Conservation (phyloP, 805 yeast species). For the Dipodascus albidus region DNA sequence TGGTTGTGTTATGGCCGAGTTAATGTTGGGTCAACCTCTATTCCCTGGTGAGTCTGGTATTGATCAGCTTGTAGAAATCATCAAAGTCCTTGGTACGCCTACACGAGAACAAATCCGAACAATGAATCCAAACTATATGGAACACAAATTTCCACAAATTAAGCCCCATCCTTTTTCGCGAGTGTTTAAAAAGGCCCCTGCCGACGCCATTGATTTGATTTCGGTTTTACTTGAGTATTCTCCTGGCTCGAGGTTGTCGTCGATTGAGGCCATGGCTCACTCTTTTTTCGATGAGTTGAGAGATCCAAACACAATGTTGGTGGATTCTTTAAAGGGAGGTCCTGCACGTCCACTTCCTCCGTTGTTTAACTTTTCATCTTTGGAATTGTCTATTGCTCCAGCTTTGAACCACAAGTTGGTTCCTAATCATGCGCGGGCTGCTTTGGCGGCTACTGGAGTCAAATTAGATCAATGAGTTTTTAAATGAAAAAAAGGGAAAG, state of each 20-base stretch:
- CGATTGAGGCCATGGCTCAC: constrained; percentile 76
- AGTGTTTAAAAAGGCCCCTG: constrained; percentile 67
- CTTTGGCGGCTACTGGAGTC: constrained; percentile 26
- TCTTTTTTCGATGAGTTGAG: constrained; percentile 83
- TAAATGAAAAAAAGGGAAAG: not conserved
- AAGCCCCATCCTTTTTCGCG: constrained; percentile 44
- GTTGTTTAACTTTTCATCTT: constrained; percentile 65
- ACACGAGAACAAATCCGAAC: constrained; percentile 80
- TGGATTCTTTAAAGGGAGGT: constrained; percentile 43
- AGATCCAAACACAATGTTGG: constrained; percentile 31
- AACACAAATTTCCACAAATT: constrained; percentile 79
- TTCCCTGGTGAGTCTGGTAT: constrained; percentile 98
- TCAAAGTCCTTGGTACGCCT: constrained; percentile 93
- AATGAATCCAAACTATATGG: constrained; percentile 96
- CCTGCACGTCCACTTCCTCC: constrained; percentile 67
- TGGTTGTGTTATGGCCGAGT: constrained; percentile 97
- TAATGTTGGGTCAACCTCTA: constrained; percentile 88
- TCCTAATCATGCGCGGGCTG: constrained; percentile 33
- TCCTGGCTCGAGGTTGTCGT: constrained; percentile 72
- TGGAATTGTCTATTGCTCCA: constrained; percentile 40
- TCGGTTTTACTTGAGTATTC: constrained; percentile 78
- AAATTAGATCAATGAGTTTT: constrained; percentile 37
- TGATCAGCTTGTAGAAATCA: constrained; percentile 93
- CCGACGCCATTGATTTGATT: constrained; percentile 76
- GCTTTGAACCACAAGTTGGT: constrained; percentile 28